phyloP scores from a whole-genome alignment of 306 rosid genomes.

The Cucumis cinereus region DNA sequence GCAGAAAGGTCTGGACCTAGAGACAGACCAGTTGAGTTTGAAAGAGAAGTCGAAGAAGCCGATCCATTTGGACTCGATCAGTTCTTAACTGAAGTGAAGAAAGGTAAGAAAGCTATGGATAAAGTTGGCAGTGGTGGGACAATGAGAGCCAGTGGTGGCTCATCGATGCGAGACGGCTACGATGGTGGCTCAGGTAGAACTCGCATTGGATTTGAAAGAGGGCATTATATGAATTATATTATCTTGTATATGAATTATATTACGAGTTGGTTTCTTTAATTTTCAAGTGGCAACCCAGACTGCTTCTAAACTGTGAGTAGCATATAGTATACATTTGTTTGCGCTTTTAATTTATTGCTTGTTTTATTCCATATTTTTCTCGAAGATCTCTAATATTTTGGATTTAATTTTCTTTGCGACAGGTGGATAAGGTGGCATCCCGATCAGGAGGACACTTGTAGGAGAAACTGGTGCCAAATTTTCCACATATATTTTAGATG shows the following conservation, averaged over 20 bases:
- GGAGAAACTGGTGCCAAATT: neutral
- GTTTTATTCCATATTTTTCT: neutral
- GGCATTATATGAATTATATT: constrained; percentile 17
- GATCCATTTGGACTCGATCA: constrained; percentile 93
- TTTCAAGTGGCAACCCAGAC: neutral
- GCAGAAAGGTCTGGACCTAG: constrained; percentile 62
- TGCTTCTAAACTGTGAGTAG: neutral
- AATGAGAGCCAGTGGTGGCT: constrained; percentile 84
- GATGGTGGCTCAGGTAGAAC: constrained; percentile 72
- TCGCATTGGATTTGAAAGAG: constrained; percentile 79
- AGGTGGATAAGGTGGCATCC: neutral
- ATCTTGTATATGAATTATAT: neutral
- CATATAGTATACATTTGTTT: neutral
- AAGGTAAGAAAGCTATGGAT: constrained; percentile 73
- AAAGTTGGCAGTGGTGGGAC: constrained; percentile 70
- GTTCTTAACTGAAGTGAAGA: constrained; percentile 71
- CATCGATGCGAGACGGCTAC: constrained; percentile 59
- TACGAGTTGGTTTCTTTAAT: neutral
- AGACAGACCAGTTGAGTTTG: constrained; percentile 80
- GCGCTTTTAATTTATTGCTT: neutral
- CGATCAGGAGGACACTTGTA: neutral
- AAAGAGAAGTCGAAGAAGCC: constrained; percentile 64
- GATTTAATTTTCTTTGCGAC: neutral
- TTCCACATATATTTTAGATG: neutral
- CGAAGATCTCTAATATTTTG: neutral